These are phyloP conservation scores for Myriosclerotinia scirpicola DNA, from an alignment of 2,329 filamentous ascomycete genomes.

Conservation along the genomic window DNA sequence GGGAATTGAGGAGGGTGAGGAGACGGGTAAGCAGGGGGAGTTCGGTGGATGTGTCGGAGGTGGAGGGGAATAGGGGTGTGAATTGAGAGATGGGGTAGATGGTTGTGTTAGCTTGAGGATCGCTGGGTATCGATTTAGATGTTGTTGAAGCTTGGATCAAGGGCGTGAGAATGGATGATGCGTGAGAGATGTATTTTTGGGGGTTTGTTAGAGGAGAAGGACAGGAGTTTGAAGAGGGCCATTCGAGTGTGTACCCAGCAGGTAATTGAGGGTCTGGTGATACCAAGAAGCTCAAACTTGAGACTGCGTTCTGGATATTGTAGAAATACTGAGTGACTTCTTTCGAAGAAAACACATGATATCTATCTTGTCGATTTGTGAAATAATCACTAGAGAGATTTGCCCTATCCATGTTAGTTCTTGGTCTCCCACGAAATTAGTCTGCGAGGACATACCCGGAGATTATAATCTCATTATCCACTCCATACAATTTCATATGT, in stretches of 20 bases:
- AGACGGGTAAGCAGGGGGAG: slow-evolving; percentile 77
- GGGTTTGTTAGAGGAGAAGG: slow-evolving; percentile 73
- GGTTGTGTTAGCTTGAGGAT: slow-evolving; percentile 55
- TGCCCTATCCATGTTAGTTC: slow-evolving; percentile 50
- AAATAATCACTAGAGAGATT: slow-evolving; percentile 95
- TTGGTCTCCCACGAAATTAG: not conserved
- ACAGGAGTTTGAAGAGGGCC: slow-evolving; percentile 73
- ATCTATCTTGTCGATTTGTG: slow-evolving; percentile 90
- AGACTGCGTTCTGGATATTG: slow-evolving; percentile 72
- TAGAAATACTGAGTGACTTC: slow-evolving; percentile 81
- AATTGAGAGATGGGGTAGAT: slow-evolving; percentile 88
- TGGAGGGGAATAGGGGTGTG: slow-evolving; percentile 75
- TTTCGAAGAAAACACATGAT: slow-evolving; percentile 82
- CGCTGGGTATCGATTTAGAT: not conserved
- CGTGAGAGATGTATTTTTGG: slow-evolving; percentile 64
- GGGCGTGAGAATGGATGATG: slow-evolving; percentile 64
- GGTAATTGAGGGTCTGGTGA: slow-evolving; percentile 56
- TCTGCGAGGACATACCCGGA: slow-evolving; percentile 63
- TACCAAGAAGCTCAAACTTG: slow-evolving; percentile 79
- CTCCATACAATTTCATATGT: slow-evolving; percentile 97
- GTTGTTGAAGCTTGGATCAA: slow-evolving; percentile 53
- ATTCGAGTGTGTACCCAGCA: slow-evolving; percentile 62
- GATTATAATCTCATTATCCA: slow-evolving; percentile 93
- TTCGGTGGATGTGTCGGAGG: slow-evolving; percentile 81
- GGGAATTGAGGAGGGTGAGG: slow-evolving; percentile 63